Conservation (phyloP, 2,329 filamentous ascomycete genomes). For the Ascochyta clinopodiicola region DNA sequence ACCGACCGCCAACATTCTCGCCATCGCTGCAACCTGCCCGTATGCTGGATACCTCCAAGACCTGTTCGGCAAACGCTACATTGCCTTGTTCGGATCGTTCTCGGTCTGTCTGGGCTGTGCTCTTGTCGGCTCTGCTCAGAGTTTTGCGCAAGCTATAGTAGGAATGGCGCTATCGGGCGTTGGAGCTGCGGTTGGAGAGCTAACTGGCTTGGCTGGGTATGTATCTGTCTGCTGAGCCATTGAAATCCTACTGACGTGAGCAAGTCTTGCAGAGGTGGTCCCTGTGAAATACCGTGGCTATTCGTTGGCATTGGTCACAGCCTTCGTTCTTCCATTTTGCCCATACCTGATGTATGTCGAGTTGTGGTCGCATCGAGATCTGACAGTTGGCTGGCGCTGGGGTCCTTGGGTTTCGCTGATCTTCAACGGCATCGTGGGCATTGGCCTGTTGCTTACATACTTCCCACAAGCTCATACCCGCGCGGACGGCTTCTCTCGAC, state of each 20-base stretch:
- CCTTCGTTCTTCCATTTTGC: constrained; percentile 46
- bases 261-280: constrained; percentile 42
- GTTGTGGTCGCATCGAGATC: constrained; percentile 35
- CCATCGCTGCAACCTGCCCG: constrained; percentile 43
- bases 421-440: constrained; percentile 39
- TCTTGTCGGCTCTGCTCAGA: constrained; percentile 38
- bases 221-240: background rate
- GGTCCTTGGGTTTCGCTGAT: constrained; percentile 45
- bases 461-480: constrained; percentile 42
- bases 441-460: constrained; percentile 42
- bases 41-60: constrained; percentile 47
- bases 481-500: constrained; percentile 41
- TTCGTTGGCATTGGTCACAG: constrained; percentile 41
- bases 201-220: constrained; percentile 46
- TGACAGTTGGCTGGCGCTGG: constrained; percentile 41
- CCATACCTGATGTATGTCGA: constrained; percentile 43
- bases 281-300: constrained; percentile 45
- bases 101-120: constrained; percentile 41
- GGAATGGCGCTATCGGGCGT: constrained; percentile 45
- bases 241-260: constrained; percentile 2
- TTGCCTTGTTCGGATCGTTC: constrained; percentile 41
- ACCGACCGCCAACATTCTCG: constrained; percentile 45
- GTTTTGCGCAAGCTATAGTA: constrained; percentile 43
- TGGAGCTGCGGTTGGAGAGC: constrained; percentile 44
- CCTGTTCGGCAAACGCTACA: constrained; percentile 46